Evolutionary conservation across 805 yeast genomes (phyloP), one percentile per base, ranked within the genome.

Genomic region (Sugiyamaella mastotermitis): DNA sequence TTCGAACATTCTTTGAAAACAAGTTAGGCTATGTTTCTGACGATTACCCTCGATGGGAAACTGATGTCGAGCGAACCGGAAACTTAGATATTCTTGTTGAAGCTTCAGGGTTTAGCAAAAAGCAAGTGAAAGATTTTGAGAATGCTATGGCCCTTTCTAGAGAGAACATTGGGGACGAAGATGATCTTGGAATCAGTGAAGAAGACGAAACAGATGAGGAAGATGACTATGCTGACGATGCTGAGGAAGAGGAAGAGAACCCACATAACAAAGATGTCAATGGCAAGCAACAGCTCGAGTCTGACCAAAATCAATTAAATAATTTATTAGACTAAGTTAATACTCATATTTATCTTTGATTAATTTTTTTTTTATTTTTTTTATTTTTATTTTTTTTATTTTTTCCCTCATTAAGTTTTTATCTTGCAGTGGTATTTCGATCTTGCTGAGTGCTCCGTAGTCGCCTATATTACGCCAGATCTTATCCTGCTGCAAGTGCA

Each of bases 51-150:
- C 74, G 70, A 34, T 86, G 90, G 63, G 65, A 67, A 26, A 69
- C 90, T 51, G 96, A 90, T 55, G 80, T 90, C 4, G 44, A 66
- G 43, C 72, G 97, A 56, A 63, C 60, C 5, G 81, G 73, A 30
- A 73, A 74, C 42, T 69, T 92, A 48, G 99, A 92, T 63, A 71
- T 77, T n/a, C 76, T 80, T 46, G 94, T 92, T 2, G 80, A 82
- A 52, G 98, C 98, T 0, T 85, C 95, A 1, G 99, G 99, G 1
- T 86, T 72, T 41, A 69, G 69, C 44, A 74, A 74, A 51, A 74
- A 74, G 56, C 71, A 71, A 48, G 64, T 70, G 14, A 69, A 72
- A 51, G 88, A 82, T 38, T 68, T 87, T 50, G 96, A 87, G 57
- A 70, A 67, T 27, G 95, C 95, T 1, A 77, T 87, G 35, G 70